A percentile compares a stretch with the other conserved stretches of the same genome.
These are phyloP conservation scores for Chenopodium formosanum DNA, from an alignment of 148 eudicot genomes.

Conservation along the genomic window DNA sequence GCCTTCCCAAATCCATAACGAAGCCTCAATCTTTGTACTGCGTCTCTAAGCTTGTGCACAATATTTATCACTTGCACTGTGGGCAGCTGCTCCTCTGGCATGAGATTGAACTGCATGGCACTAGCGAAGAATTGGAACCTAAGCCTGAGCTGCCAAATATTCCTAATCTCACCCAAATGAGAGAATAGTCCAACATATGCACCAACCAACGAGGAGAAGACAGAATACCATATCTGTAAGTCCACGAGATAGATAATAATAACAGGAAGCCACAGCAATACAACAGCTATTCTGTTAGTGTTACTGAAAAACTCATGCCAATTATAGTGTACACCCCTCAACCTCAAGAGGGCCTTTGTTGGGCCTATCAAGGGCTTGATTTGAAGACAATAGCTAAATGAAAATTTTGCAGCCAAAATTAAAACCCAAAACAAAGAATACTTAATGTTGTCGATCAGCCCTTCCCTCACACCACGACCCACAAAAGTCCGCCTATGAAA, in stretches of 20 bases:
- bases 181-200: constrained; percentile 67
- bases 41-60: constrained; percentile 64
- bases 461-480: constrained; percentile 84
- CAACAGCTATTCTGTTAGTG: constrained; percentile 65
- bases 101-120: constrained; percentile 89
- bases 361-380: constrained; percentile 82
- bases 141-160: constrained; percentile 73
- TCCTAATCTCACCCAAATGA: constrained; percentile 92
- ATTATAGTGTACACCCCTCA: constrained; percentile 36
- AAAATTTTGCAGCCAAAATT: constrained; percentile 65
- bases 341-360: constrained; percentile 51
- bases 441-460: constrained; percentile 68
- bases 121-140: constrained; percentile 95
- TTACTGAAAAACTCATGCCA: constrained; percentile 84
- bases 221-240: constrained; percentile 84
- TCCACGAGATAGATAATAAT: constrained; percentile 77
- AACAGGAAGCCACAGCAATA: constrained; percentile 74
- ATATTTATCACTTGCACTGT: constrained; percentile 41
- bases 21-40: constrained; percentile 64
- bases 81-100: constrained; percentile 59
- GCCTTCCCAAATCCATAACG: constrained; percentile 85
- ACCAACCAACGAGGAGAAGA: constrained; percentile 65
- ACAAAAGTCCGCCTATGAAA: constrained; percentile 73
- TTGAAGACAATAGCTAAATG: constrained; percentile 90
- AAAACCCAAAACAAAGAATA: constrained; percentile 73